Percentiles rank a stretch among this genome's conserved stretches.
Evolutionary conservation across 345 rosid genomes (phyloP).

Genomic region (Mangifera indica): DNA sequence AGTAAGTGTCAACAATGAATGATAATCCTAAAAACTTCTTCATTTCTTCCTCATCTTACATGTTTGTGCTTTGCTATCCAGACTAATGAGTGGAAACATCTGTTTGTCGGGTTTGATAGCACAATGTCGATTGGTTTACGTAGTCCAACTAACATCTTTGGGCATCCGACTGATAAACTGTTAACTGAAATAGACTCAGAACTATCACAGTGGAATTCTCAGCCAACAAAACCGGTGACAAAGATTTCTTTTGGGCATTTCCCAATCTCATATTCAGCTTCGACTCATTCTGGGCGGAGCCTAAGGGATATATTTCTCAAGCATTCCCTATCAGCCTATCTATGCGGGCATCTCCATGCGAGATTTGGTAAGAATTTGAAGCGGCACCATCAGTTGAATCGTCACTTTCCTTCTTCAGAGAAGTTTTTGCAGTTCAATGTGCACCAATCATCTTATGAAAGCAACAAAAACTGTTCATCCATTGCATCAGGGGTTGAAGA

Average conservation of each 20-base stretch:
- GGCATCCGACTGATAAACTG: conserved; percentile 86
- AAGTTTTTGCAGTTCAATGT: conserved; percentile 72
- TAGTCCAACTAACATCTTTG: conserved; percentile 94
- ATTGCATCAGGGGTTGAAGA: conserved; percentile 51
- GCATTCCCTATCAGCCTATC: conserved; percentile 77
- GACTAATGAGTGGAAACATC: conserved; percentile 62
- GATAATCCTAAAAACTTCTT: not conserved
- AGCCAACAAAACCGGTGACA: conserved; percentile 53
- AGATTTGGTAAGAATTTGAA: conserved; percentile 87
- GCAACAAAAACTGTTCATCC: conserved; percentile 54
- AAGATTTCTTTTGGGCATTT: conserved; percentile 93
- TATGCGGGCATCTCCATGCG: conserved; percentile 91
- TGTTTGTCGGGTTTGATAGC: conserved; percentile 89
- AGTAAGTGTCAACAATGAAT: not conserved
- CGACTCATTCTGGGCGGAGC: conserved; percentile 55
- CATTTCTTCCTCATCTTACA: conserved; percentile 17
- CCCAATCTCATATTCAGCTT: conserved; percentile 80
- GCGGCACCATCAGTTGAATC: conserved; percentile 58
- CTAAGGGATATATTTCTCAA: conserved; percentile 76
- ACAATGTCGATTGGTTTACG: conserved; percentile 73
- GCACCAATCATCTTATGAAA: conserved; percentile 42
- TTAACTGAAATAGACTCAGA: conserved; percentile 55
- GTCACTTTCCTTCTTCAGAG: conserved; percentile 33
- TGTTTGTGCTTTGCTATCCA: conserved; percentile 30
- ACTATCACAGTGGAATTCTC: conserved; percentile 76